phyloP scores from a whole-genome alignment of 495 filamentous ascomycete species.

The Echria macrotheca region DNA sequence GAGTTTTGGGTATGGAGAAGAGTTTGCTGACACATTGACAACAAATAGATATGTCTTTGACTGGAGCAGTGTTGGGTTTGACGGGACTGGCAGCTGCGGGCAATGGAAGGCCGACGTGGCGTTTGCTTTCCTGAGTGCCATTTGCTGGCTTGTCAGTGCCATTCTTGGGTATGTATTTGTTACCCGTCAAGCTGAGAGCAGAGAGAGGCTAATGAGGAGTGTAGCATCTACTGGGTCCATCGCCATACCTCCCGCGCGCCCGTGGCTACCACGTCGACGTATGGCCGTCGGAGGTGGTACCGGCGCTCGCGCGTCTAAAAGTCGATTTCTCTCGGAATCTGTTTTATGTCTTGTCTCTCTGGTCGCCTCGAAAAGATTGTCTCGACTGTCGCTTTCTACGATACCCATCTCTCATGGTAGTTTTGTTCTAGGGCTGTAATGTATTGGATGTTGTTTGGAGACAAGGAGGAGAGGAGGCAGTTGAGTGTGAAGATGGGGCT shows the following conservation, averaged over 20 bases:
- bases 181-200: not conserved
- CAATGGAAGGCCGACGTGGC: slow-evolving; percentile 63
- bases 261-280: slow-evolving; percentile 12
- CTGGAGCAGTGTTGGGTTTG: slow-evolving; percentile 84
- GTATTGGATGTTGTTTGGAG: too few relatives aligned
- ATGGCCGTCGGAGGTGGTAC: slow-evolving; percentile 38
- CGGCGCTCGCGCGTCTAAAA: slow-evolving; percentile 39
- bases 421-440: too few relatives aligned
- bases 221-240: slow-evolving; percentile 39
- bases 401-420: too few relatives aligned
- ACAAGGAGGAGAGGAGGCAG: too few relatives aligned
- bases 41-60: slow-evolving; percentile 70
- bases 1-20: not conserved
- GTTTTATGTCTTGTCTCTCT: too few relatives aligned
- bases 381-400: too few relatives aligned
- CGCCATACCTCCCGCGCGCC: slow-evolving; percentile 23
- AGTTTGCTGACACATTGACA: not conserved
- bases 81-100: slow-evolving; percentile 59
- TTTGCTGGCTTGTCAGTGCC: slow-evolving; percentile 58
- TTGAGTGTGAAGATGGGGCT: too few relatives aligned
- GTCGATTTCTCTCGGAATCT: too few relatives aligned
- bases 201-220: not conserved
- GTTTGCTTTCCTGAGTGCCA: slow-evolving; percentile 62
- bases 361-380: too few relatives aligned
- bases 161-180: slow-evolving; percentile 36